Conservation (phyloP, 805 yeast species). For the Ogataea saltuana region DNA sequence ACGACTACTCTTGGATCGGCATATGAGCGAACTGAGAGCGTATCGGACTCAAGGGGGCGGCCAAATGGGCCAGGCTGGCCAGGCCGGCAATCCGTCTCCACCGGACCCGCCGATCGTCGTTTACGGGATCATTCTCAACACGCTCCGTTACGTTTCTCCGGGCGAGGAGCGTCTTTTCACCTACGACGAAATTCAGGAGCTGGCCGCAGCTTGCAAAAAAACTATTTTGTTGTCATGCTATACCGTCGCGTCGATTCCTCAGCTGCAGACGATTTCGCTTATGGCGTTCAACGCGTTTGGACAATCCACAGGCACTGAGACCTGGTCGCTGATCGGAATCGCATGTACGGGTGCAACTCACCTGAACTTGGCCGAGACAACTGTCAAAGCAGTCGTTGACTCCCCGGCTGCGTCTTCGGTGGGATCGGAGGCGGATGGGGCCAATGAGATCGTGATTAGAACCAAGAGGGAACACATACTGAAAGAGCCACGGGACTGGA, state of each 20-base stretch:
- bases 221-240: slow-evolving; percentile 24
- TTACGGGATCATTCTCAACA: slow-evolving; percentile 23
- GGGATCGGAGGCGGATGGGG: neutral
- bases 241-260: slow-evolving; percentile 25
- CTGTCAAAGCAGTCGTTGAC: neutral
- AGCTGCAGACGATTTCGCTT: slow-evolving; percentile 27
- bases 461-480: slow-evolving; percentile 23
- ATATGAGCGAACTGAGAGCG: slow-evolving; percentile 6
- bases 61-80: no score
- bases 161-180: neutral
- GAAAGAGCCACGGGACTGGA: slow-evolving; percentile 35
- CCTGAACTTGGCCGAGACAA: slow-evolving; percentile 17
- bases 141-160: slow-evolving; percentile 16
- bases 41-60: no score
- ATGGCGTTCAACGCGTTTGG: slow-evolving; percentile 29
- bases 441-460: slow-evolving; percentile 14
- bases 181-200: slow-evolving; percentile 6
- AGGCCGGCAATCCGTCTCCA: neutral
- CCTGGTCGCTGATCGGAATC: slow-evolving; percentile 30
- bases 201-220: slow-evolving; percentile 20
- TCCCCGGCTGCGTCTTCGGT: slow-evolving; percentile 1
- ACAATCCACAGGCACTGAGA: slow-evolving; percentile 25
- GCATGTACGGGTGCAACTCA: slow-evolving; percentile 28
- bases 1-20: slow-evolving; percentile 1
- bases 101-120: slow-evolving; percentile 15